Percentiles rank a stretch among this genome's conserved stretches.
These are phyloP conservation scores for Coriolopsis trogii DNA, from an alignment of 1,284 basidiomycete genomes.

Conservation along the genomic window DNA sequence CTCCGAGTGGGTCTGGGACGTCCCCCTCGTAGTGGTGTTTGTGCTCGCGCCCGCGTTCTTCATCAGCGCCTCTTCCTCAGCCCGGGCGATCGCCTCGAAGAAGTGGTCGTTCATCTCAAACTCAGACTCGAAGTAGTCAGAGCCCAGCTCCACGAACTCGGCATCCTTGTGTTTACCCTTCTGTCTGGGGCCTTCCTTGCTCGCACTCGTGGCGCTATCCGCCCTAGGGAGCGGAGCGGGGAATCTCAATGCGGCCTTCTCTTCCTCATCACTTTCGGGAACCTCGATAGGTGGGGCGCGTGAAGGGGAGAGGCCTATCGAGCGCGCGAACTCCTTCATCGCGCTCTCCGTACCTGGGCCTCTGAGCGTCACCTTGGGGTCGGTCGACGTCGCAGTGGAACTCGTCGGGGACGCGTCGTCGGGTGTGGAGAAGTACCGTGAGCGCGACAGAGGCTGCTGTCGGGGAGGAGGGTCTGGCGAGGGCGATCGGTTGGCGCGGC, in stretches of 20 bases:
- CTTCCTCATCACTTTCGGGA: slow-evolving; percentile 21
- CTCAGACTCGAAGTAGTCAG: slow-evolving; percentile 36
- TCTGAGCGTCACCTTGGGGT: slow-evolving; percentile 1
- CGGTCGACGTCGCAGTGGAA: slow-evolving; percentile 3
- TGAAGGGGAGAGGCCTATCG: slow-evolving; percentile 27
- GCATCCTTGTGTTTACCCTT: neutral
- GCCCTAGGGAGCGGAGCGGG: neutral
- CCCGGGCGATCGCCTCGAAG: slow-evolving; percentile 39
- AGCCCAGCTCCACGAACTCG: slow-evolving; percentile 24
- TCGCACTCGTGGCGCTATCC: neutral
- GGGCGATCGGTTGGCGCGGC: slow-evolving; percentile 26
- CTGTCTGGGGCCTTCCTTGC: neutral
- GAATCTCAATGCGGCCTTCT: slow-evolving; percentile 12
- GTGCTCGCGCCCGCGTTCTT: too few species aligned
- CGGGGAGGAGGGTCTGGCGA: slow-evolving; percentile 30
- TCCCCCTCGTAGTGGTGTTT: slow-evolving; percentile 2
- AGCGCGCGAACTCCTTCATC: slow-evolving; percentile 17
- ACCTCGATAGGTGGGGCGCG: slow-evolving; percentile 16
- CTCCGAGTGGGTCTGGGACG: neutral
- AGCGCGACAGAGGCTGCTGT: slow-evolving; percentile 11
- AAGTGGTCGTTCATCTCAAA: slow-evolving; percentile 42
- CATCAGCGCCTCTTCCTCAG: slow-evolving; percentile 40
- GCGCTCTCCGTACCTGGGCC: slow-evolving; percentile 15
- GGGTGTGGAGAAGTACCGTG: slow-evolving; percentile 21
- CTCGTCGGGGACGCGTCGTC: neutral